A percentile compares a stretch with the other conserved stretches of the same genome.
These are phyloP conservation scores for Vaucheria bursata DNA, from an alignment of 352 stramenopile genomes.

Conservation along the genomic window DNA sequence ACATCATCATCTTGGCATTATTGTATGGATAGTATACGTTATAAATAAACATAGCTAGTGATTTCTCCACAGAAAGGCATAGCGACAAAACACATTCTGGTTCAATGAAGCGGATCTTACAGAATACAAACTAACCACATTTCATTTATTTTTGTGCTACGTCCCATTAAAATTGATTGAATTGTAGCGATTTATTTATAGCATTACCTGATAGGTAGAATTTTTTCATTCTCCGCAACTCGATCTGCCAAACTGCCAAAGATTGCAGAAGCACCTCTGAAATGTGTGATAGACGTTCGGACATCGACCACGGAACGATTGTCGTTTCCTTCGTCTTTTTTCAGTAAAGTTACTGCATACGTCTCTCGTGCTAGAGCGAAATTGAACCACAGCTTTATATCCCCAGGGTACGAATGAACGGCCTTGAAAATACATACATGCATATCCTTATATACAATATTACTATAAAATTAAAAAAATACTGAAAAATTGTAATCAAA, in stretches of 20 bases:
- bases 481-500: too few relatives aligned
- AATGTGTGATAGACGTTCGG: constrained; percentile 36
- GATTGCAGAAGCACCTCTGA: constrained; percentile 33
- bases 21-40: too few relatives aligned
- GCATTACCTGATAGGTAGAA: too few relatives aligned
- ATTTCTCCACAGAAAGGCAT: too few relatives aligned
- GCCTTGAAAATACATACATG: constrained; percentile 9
- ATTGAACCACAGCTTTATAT: constrained; percentile 44
- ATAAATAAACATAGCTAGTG: too few relatives aligned
- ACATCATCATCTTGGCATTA: too few relatives aligned
- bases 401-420: constrained; percentile 32
- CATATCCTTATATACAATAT: neutral
- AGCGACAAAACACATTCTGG: too few relatives aligned
- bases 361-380: constrained; percentile 40
- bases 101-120: too few relatives aligned
- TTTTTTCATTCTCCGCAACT: constrained; percentile 32
- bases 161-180: too few relatives aligned
- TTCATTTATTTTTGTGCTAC: too few relatives aligned
- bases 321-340: constrained; percentile 46
- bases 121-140: too few relatives aligned
- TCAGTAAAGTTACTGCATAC: constrained; percentile 39
- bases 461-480: constrained; percentile 1
- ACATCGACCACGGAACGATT: constrained; percentile 32
- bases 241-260: constrained; percentile 35
- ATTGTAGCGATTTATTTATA: too few relatives aligned